phyloP scores from a whole-genome alignment of 495 filamentous ascomycete genomes.

The Aspergillus sparsus region DNA sequence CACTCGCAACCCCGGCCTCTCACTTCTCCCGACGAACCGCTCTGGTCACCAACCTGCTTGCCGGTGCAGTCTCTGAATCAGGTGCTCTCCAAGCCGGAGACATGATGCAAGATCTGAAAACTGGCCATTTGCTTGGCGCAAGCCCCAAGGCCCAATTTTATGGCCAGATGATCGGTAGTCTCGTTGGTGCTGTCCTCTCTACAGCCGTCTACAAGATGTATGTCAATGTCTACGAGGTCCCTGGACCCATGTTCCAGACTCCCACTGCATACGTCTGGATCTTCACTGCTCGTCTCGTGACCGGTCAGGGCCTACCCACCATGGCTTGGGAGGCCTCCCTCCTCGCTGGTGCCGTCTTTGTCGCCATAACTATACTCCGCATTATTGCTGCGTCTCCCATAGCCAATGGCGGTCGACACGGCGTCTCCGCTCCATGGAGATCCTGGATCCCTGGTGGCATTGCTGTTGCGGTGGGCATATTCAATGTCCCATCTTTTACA shows the following conservation, averaged over 20 bases:
- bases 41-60: slow-evolving; percentile 88
- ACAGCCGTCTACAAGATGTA: slow-evolving; percentile 91
- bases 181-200: slow-evolving; percentile 83
- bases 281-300: slow-evolving; percentile 93
- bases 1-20: slow-evolving; percentile 76
- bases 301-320: slow-evolving; percentile 80
- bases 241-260: slow-evolving; percentile 86
- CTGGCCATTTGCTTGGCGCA: slow-evolving; percentile 88
- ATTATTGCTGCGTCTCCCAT: slow-evolving; percentile 53
- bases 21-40: slow-evolving; percentile 61
- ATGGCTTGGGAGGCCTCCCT: slow-evolving; percentile 79
- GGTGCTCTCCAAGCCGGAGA: slow-evolving; percentile 95
- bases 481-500: slow-evolving; percentile 95
- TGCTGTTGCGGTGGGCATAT: slow-evolving; percentile 96
- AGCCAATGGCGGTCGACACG: slow-evolving; percentile 28
- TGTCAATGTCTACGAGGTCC: slow-evolving; percentile 83
- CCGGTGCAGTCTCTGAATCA: slow-evolving; percentile 84
- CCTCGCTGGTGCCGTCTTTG: slow-evolving; percentile 69
- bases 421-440: slow-evolving; percentile 39
- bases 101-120: slow-evolving; percentile 98
- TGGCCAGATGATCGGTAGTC: slow-evolving; percentile 88
- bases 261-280: slow-evolving; percentile 97
- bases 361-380: slow-evolving; percentile 65
- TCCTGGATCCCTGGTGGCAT: slow-evolving; percentile 82
- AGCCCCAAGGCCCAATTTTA: slow-evolving; percentile 94